These are phyloP conservation scores for Lentinula raphanica DNA, from an alignment of 768 basidiomycete genomes.

Conservation along the genomic window DNA sequence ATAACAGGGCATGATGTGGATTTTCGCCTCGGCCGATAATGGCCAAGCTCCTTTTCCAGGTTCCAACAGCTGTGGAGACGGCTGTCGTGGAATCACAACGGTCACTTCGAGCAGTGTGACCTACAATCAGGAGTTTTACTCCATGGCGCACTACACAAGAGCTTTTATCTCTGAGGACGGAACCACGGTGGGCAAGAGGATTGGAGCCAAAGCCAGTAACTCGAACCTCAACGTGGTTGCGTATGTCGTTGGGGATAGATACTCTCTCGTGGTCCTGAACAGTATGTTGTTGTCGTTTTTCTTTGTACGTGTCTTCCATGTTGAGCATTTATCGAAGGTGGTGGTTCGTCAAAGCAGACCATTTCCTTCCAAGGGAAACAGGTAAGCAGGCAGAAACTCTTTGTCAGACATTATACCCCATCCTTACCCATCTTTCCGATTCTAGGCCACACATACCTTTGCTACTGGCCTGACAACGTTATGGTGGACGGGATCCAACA, in stretches of 20 bases:
- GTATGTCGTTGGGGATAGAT: constrained; percentile 35
- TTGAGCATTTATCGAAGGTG: background rate
- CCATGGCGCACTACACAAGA: constrained; percentile 48
- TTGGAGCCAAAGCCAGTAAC: constrained; percentile 25
- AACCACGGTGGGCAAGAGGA: constrained; percentile 41
- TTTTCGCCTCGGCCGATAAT: constrained; percentile 39
- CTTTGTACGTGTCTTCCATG: background rate
- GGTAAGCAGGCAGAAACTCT: background rate
- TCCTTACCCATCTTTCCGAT: background rate
- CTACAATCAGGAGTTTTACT: constrained; percentile 23
- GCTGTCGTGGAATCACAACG: constrained; percentile 1
- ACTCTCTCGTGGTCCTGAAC: constrained; percentile 49
- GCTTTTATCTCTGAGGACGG: constrained; percentile 47
- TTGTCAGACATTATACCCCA: background rate
- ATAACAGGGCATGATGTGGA: constrained; percentile 41
- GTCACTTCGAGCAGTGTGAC: constrained; percentile 9
- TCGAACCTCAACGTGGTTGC: constrained; percentile 18
- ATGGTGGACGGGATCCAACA: constrained; percentile 8
- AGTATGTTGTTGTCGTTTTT: constrained; percentile 18
- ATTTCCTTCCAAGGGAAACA: background rate
- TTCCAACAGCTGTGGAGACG: constrained; percentile 1
- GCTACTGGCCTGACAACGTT: constrained; percentile 38
- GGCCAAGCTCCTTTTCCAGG: constrained; percentile 27
- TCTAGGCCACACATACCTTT: constrained; percentile 44
- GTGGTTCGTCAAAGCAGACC: background rate